Evolutionary conservation across 2,329 filamentous ascomycete species (phyloP).

Genomic region (Nigrospora osmanthi): DNA sequence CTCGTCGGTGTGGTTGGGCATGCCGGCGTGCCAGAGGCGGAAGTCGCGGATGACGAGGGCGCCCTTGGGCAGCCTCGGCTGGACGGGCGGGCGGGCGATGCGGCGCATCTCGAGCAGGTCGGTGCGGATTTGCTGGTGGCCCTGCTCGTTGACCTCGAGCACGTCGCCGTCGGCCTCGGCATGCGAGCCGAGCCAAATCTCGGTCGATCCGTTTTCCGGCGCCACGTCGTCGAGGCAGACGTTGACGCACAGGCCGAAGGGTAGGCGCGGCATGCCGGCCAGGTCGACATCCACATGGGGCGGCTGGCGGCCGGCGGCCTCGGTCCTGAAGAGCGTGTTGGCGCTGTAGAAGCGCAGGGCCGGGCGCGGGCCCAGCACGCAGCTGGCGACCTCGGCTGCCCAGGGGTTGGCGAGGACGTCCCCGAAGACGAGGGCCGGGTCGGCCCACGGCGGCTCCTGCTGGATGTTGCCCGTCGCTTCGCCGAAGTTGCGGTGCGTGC

Average conservation of each 20-base stretch:
- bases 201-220: slow-evolving; percentile 37
- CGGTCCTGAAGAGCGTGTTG: slow-evolving; percentile 26
- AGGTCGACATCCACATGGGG: slow-evolving; percentile 33
- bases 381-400: slow-evolving; percentile 22
- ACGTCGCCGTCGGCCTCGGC: slow-evolving; percentile 22
- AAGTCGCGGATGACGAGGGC: slow-evolving; percentile 37
- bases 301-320: slow-evolving; percentile 26
- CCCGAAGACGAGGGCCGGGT: slow-evolving; percentile 8
- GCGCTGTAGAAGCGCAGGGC: slow-evolving; percentile 27
- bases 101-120: slow-evolving; percentile 22
- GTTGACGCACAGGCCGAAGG: slow-evolving; percentile 39
- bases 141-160: slow-evolving; percentile 10
- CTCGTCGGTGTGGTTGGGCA: slow-evolving; percentile 32
- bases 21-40: slow-evolving; percentile 40
- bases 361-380: slow-evolving; percentile 27
- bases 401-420: slow-evolving; percentile 20
- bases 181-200: slow-evolving; percentile 43
- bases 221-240: slow-evolving; percentile 35
- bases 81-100: slow-evolving; percentile 23
- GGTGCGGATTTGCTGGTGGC: slow-evolving; percentile 16
- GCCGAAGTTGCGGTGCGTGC: slow-evolving; percentile 13
- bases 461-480: slow-evolving; percentile 13
- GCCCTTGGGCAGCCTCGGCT: slow-evolving; percentile 32
- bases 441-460: slow-evolving; percentile 11
- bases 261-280: slow-evolving; percentile 34